Evolutionary conservation across 352 stramenopile species (phyloP), one percentile per base, ranked within the genome.

Genomic region (Globisporangium recalcitrans): DNA sequence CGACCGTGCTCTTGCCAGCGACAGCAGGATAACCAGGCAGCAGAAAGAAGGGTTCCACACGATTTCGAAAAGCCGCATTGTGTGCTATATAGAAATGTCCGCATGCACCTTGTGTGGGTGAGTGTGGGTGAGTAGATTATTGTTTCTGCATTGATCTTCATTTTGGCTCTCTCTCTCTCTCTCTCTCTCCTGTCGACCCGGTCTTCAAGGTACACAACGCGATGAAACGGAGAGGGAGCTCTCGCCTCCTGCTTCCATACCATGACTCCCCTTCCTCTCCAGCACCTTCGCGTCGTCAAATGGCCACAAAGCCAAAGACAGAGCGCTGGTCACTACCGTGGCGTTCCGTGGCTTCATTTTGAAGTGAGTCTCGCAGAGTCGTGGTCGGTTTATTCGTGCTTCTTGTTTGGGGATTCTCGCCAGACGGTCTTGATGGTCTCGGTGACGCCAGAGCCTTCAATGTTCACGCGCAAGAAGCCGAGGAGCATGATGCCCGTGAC

Each of bases 351-450:
- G n/a, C n/a, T n/a, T n/a, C n/a, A n/a, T n/a, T n/a, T n/a, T n/a
- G n/a, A n/a, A n/a, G n/a, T n/a, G n/a, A n/a, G n/a, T n/a, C n/a
- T n/a, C n/a, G 36, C 14, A 9, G 16, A 14, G 6, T 21, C 13
- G n/a, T 22, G 1, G 26, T 26, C 19, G 7, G 24, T 40, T 62
- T 67, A 65, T 22, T 80, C 74, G 47, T 63, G 68, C 65, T 85
- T 84, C 73, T 88, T 88, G 70, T 80, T 83, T 13, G 82, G 82
- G 53, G 71, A 79, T 72, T 91, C 79, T 61, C 82, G 77, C 87
- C 87, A 96, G 51, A 96, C 65, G 6, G 81, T 89, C 77, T 96
- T 96, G 40, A 96, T 68, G 40, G 82, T 89, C 72, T 94, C 87
- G 61, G 87, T 95, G 60, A 97, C 71, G 36, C 88, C 88, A 10